Percentiles rank a stretch among this genome's conserved stretches.
phyloP scores from a whole-genome alignment of 495 filamentous ascomycete genomes.

The Daldinia childiae region DNA sequence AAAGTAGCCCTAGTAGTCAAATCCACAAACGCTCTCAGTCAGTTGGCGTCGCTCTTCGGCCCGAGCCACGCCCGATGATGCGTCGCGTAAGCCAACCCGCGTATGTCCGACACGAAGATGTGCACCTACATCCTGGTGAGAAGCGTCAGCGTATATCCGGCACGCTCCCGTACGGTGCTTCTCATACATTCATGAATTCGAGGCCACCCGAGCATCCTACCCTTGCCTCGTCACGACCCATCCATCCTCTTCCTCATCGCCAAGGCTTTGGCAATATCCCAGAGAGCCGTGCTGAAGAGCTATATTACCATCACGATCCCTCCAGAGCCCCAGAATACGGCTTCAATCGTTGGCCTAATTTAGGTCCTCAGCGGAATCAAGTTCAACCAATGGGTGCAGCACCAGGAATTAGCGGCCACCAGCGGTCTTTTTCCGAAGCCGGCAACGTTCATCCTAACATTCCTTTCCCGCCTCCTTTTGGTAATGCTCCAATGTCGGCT shows the following conservation, averaged over 20 bases:
- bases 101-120: conserved; percentile 16
- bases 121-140: conserved; percentile 28
- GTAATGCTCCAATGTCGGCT: background rate
- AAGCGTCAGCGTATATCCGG: conserved; percentile 45
- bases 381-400: conserved; percentile 7
- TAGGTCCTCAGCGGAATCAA: conserved; percentile 21
- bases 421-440: conserved; percentile 25
- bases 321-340: conserved; percentile 3
- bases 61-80: conserved; percentile 34
- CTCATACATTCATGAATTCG: conserved; percentile 11
- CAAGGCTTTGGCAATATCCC: conserved; percentile 39
- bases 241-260: conserved; percentile 28
- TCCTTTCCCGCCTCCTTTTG: conserved; percentile 13
- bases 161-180: conserved; percentile 18
- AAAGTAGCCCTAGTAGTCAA: conserved; percentile 23
- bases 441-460: conserved; percentile 11
- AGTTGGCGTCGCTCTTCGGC: conserved; percentile 41
- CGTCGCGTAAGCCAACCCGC: conserved; percentile 48
- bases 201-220: conserved; percentile 15
- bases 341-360: conserved; percentile 25
- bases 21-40: conserved; percentile 55
- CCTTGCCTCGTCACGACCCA: conserved; percentile 23
- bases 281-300: conserved; percentile 34
- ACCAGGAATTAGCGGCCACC: conserved; percentile 9
- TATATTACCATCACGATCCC: conserved; percentile 16